phyloP scores from a whole-genome alignment of 2,329 filamentous ascomycete genomes.

The Cladosporium sp. region DNA sequence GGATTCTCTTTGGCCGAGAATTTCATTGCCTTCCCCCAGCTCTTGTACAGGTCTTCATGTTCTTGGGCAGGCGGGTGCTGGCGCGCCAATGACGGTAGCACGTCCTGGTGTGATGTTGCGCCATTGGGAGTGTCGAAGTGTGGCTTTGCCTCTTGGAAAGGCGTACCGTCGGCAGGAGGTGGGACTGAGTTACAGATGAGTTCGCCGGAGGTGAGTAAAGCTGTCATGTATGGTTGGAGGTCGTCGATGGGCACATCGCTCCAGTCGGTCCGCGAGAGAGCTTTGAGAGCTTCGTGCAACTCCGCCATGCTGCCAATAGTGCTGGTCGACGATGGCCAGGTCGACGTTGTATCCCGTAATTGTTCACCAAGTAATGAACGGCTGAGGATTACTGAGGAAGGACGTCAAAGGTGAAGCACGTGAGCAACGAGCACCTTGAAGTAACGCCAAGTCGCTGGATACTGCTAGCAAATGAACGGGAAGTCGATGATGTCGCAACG shows the following conservation, averaged over 20 bases:
- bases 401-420: not conserved
- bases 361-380: not conserved
- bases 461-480: not conserved
- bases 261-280: conserved; percentile 42
- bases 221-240: conserved; percentile 37
- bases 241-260: conserved; percentile 40
- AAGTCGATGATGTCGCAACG: not conserved
- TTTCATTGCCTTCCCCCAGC: conserved; percentile 83
- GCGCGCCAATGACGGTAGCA: conserved; percentile 50
- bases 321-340: too few species aligned
- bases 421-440: not conserved
- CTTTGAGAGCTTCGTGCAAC: conserved; percentile 44
- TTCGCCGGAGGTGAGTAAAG: conserved; percentile 55
- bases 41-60: conserved; percentile 63
- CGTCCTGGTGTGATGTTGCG: conserved; percentile 47
- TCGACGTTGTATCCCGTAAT: not conserved
- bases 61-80: conserved; percentile 47
- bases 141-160: conserved; percentile 46
- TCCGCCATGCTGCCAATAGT: conserved; percentile 29
- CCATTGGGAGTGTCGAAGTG: conserved; percentile 55
- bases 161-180: conserved; percentile 44
- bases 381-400: not conserved
- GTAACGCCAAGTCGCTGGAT: not conserved
- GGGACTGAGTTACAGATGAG: conserved; percentile 75
- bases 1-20: conserved; percentile 69